A percentile compares a stretch with the other conserved stretches of the same genome.
Conservation (phyloP, 352 stramenopile species). For the Thalassiosira sp. region DNA sequence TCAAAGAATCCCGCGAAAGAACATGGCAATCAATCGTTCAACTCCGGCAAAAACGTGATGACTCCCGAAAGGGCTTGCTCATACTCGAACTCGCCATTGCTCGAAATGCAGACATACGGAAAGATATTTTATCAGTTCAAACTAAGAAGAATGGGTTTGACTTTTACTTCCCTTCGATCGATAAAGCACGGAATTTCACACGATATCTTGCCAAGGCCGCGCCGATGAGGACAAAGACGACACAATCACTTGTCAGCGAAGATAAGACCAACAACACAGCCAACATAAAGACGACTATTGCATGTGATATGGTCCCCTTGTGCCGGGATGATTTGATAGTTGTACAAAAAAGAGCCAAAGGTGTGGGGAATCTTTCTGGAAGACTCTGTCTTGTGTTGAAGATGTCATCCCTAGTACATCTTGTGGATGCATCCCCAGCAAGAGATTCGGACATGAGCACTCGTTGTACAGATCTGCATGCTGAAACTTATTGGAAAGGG, state of each 20-base stretch:
- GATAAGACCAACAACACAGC: constrained; percentile 98
- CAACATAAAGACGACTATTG: constrained; percentile 99
- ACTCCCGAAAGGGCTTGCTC: constrained; percentile 98
- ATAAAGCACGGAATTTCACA: constrained; percentile 95
- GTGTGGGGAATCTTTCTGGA: constrained; percentile 62
- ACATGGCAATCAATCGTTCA: constrained; percentile 98
- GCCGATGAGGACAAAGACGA: constrained; percentile 93
- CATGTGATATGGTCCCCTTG: constrained; percentile 96
- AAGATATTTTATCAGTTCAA: constrained; percentile 96
- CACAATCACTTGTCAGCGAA: constrained; percentile 96
- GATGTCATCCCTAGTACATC: constrained; percentile 68
- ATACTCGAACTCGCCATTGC: constrained; percentile 99
- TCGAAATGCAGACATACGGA: constrained; percentile 88
- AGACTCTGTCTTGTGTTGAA: constrained; percentile 76
- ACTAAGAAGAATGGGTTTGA: constrained; percentile 97
- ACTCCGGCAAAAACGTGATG: constrained; percentile 88
- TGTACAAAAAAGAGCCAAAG: constrained; percentile 65
- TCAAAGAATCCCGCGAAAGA: constrained; percentile 90
- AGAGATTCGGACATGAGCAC: constrained; percentile 45
- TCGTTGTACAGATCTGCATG: constrained; percentile 57
- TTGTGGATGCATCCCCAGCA: constrained; percentile 72
- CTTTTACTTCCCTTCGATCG: constrained; percentile 97
- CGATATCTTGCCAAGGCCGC: constrained; percentile 95
- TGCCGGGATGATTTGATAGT: constrained; percentile 93
- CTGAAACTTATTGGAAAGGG: constrained; percentile 79